These are phyloP conservation scores for Kwoniella botswanensis DNA, from an alignment of 768 basidiomycete species.

Conservation along the genomic window DNA sequence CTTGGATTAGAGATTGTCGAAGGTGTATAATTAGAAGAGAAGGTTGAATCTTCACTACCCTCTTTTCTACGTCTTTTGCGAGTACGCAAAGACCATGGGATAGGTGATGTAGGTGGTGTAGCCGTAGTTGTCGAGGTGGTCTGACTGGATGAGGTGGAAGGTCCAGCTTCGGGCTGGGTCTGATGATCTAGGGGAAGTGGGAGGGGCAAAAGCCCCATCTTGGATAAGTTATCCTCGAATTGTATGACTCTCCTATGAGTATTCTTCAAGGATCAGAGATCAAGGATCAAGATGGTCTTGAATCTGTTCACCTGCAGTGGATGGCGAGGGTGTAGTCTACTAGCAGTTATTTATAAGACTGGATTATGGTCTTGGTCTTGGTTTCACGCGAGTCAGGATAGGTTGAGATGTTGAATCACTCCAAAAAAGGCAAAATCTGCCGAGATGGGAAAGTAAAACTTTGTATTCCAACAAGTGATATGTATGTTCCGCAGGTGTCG, in stretches of 20 bases:
- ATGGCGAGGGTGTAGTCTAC: no score
- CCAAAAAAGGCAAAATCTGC: not conserved
- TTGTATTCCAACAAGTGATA: no score
- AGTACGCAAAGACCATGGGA: not conserved
- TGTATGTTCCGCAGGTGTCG: not conserved
- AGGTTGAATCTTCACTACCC: not conserved
- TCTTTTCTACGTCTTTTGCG: constrained; percentile 16
- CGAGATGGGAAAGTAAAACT: not conserved
- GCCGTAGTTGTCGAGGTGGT: not conserved
- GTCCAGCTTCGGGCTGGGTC: constrained; percentile 3
- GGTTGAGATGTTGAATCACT: not conserved
- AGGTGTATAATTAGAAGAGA: not conserved
- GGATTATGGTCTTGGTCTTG: not conserved
- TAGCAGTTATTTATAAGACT: no score
- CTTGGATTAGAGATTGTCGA: not conserved
- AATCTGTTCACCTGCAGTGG: not conserved
- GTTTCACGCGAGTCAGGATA: constrained; percentile 4
- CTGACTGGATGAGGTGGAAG: constrained; percentile 3
- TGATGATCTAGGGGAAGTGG: not conserved
- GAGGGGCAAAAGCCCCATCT: constrained; percentile 14
- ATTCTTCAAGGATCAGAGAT: not conserved
- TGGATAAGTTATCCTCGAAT: not conserved
- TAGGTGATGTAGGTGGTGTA: constrained; percentile 23
- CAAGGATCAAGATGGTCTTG: not conserved
- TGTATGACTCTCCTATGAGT: not conserved